Base-by-base conservation (phyloP, 192 early-diverging fungal species). In the Entomortierella parvispora region DNA sequence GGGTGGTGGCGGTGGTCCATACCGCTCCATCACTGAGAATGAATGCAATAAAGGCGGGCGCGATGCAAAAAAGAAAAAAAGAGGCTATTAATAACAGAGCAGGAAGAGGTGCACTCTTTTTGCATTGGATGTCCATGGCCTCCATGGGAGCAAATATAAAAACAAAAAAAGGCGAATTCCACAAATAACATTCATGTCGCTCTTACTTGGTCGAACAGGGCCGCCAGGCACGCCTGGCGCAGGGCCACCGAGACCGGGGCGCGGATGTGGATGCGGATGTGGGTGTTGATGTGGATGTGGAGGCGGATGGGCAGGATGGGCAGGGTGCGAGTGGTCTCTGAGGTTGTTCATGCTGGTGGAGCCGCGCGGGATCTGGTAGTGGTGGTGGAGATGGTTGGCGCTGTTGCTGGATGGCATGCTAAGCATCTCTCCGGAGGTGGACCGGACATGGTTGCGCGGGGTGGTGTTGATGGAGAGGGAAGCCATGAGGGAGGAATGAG, bases 351-450 rank as follows among this genome's bases (percentile, higher is more conserved):
- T 68, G 53, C 65, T 68, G 37, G 61, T 77, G 5, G 74, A 53
- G 45, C 74, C 74, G 14, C 74, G 74, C n/a, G 57, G 33, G 29
- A 71, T 49, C 62, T 72, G 65, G 28, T 74, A 66, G 40, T 81
- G 56, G 23, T 40, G 37, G 37, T 40, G 37, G 12, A 40, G 37
- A 12, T 40, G 37, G 37, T 40, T 40, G 12, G 5, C 7, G 37
- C 5, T 40, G 12, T 40, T 40, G 37, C 40, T 15, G 9, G 50
- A 58, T 10, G 65, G 66, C 61, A 76, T 61, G 46, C 66, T 61
- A 43, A 58, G 48, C 69, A 81, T 81, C 65, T 64, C 74, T 14
- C 65, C 63, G 14, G 75, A 78, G 40, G 70, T 65, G 49, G 82
- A 66, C 26, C 70, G 45, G 37, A 65, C 44, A 34, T 75, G 62